Percentiles rank a stretch among this genome's conserved stretches.
These are phyloP conservation scores for Kluyveromyces sp. DNA, from an alignment of 1,139 yeast species.

Conservation along the genomic window DNA sequence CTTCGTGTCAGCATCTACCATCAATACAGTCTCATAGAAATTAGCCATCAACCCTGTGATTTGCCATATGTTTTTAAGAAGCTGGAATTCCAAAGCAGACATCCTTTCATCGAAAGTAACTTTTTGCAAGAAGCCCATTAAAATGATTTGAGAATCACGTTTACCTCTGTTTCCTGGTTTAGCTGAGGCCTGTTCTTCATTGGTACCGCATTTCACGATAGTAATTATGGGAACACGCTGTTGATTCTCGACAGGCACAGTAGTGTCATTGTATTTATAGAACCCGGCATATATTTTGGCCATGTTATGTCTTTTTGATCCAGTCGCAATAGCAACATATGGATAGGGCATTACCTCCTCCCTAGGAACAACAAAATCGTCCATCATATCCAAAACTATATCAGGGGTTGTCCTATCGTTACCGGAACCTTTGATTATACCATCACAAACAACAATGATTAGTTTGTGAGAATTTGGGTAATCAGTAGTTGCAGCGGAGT, in stretches of 20 bases:
- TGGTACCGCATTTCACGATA: conserved; percentile 89
- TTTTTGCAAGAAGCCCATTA: conserved; percentile 89
- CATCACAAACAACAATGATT: conserved; percentile 82
- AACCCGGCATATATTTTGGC: conserved; percentile 94
- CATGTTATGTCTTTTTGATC: conserved; percentile 90
- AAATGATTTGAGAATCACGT: conserved; percentile 90
- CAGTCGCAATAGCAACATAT: conserved; percentile 92
- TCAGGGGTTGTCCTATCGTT: conserved; percentile 84
- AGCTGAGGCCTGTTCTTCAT: conserved; percentile 65
- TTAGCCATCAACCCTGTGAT: conserved; percentile 86
- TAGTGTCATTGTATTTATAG: conserved; percentile 68
- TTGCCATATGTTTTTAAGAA: conserved; percentile 73
- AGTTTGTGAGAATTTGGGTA: conserved; percentile 92
- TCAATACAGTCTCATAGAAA: conserved; percentile 73
- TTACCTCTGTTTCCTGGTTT: conserved; percentile 98
- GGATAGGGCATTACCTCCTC: conserved; percentile 75
- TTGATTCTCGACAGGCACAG: conserved; percentile 73
- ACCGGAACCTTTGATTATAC: conserved; percentile 89
- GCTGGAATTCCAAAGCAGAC: conserved; percentile 86
- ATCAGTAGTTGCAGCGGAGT: conserved; percentile 86
- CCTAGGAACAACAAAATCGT: conserved; percentile 62
- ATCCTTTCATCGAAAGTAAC: conserved; percentile 93
- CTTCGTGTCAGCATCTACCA: conserved; percentile 97
- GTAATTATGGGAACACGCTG: conserved; percentile 81
- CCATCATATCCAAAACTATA: conserved; percentile 79